Percentiles rank a stretch among this genome's conserved stretches.
Conservation (phyloP, 2,329 filamentous ascomycete species). For the Cephalotrichum gorgonifer region DNA sequence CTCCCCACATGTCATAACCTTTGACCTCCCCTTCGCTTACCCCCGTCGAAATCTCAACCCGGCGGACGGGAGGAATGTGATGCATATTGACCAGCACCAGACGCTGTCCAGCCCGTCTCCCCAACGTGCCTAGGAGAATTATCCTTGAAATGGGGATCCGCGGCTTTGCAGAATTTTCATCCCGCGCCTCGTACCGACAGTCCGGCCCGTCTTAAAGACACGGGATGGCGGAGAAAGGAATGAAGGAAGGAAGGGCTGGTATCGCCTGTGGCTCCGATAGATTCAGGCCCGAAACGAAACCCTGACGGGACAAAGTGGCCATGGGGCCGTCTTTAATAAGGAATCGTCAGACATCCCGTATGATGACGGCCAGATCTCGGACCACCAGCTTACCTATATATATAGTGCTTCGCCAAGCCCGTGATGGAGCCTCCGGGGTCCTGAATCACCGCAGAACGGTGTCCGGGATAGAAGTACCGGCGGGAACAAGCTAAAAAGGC, state of each 20-base stretch:
- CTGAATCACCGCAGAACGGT: no score
- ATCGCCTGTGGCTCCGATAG: no score
- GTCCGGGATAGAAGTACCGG: background rate
- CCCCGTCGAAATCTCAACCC: background rate
- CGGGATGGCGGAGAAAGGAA: background rate
- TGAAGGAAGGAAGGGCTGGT: no score
- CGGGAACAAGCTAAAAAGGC: background rate
- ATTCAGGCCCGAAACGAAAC: background rate
- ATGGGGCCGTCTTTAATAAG: background rate
- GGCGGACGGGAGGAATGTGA: background rate
- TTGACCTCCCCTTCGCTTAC: no score
- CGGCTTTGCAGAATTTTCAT: background rate
- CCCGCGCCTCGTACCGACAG: background rate
- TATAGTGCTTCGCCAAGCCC: no score
- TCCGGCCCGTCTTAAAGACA: background rate
- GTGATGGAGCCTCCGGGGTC: no score
- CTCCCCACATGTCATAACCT: no score
- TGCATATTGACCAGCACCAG: no score
- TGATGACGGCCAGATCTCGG: background rate
- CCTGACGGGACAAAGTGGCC: background rate
- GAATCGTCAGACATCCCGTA: slow-evolving; percentile 3
- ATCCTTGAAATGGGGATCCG: background rate
- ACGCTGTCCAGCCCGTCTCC: background rate
- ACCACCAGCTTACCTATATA: background rate
- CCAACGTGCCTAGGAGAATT: background rate